These are phyloP conservation scores for Penicillium antarcticum DNA, from an alignment of 495 filamentous ascomycete genomes.

Conservation along the genomic window DNA sequence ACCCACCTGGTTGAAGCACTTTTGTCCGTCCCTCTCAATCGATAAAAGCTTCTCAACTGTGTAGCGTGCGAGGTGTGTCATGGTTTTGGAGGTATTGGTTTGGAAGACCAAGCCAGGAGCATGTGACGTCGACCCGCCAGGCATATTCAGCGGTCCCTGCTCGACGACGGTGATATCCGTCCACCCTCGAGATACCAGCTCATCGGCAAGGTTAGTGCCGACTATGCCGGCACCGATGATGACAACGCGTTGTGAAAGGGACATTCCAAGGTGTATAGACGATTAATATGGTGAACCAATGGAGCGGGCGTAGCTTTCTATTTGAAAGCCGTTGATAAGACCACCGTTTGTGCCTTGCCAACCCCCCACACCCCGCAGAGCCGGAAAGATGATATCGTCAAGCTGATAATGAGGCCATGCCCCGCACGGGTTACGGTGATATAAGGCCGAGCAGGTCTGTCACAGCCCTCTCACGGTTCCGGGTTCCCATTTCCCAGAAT, in stretches of 20 bases:
- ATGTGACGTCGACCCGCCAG: slow-evolving; percentile 52
- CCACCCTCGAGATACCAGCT: slow-evolving; percentile 49
- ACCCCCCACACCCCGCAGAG: slow-evolving; percentile 1
- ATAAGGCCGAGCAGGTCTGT: slow-evolving; percentile 3
- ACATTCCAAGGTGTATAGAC: slow-evolving; percentile 8
- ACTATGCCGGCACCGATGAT: slow-evolving; percentile 55
- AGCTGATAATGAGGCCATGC: slow-evolving; percentile 2
- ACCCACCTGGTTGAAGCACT: slow-evolving; percentile 50
- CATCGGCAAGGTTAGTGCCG: slow-evolving; percentile 50
- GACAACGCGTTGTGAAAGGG: slow-evolving; percentile 34
- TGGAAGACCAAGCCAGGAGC: slow-evolving; percentile 53
- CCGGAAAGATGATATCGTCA: neutral
- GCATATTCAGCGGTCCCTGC: slow-evolving; percentile 49
- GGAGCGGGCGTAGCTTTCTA: neutral
- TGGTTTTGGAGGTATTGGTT: slow-evolving; percentile 46
- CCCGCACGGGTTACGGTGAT: slow-evolving; percentile 8
- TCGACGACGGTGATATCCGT: slow-evolving; percentile 51
- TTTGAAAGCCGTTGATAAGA: neutral
- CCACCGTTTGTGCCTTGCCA: neutral
- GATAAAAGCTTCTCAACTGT: slow-evolving; percentile 47
- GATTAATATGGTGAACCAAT: neutral
- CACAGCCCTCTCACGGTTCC: neutral
- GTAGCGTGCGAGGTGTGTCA: slow-evolving; percentile 47
- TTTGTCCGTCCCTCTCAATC: slow-evolving; percentile 35
- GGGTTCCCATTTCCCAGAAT: neutral